These are phyloP conservation scores for Chytridiales sp. DNA, from an alignment of 371 early-diverging fungal genomes.

Conservation along the genomic window DNA sequence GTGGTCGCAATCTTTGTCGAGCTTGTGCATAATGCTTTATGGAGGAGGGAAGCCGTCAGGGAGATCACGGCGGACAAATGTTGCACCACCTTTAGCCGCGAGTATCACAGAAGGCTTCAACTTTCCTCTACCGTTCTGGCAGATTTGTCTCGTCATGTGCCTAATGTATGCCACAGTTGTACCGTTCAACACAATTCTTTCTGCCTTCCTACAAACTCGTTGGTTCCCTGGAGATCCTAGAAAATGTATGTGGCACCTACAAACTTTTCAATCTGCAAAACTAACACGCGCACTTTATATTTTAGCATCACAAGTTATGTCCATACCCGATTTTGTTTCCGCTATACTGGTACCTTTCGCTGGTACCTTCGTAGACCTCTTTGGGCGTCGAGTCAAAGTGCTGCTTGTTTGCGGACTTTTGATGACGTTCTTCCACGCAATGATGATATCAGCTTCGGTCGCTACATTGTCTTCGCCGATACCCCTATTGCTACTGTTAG, in stretches of 20 bases:
- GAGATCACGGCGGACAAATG: neutral
- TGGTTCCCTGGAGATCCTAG: slow-evolving; percentile 53
- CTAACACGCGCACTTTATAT: slow-evolving; percentile 14
- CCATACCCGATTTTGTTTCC: slow-evolving; percentile 55
- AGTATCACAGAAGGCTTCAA: slow-evolving; percentile 14
- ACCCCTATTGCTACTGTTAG: slow-evolving; percentile 42
- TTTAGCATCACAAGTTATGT: slow-evolving; percentile 53
- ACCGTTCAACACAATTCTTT: slow-evolving; percentile 61
- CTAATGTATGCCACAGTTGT: slow-evolving; percentile 57
- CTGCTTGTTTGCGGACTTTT: slow-evolving; percentile 45
- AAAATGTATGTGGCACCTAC: slow-evolving; percentile 26
- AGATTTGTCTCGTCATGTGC: slow-evolving; percentile 46
- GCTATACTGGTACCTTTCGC: slow-evolving; percentile 54
- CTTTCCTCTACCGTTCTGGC: slow-evolving; percentile 53
- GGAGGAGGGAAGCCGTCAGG: neutral
- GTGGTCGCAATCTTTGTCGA: slow-evolving; percentile 8
- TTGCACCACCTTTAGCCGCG: neutral
- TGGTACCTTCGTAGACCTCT: slow-evolving; percentile 51
- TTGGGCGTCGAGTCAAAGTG: slow-evolving; percentile 45
- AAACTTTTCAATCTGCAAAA: slow-evolving; percentile 6
- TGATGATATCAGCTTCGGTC: slow-evolving; percentile 42
- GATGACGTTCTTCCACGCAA: slow-evolving; percentile 51
- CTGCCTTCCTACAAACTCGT: slow-evolving; percentile 55
- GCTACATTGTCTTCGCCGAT: slow-evolving; percentile 31
- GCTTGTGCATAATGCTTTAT: slow-evolving; percentile 15